Percentiles rank a stretch among this genome's conserved stretches.
These are phyloP conservation scores for Pterocarpus santalinus DNA, from an alignment of 306 rosid genomes.

Conservation along the genomic window DNA sequence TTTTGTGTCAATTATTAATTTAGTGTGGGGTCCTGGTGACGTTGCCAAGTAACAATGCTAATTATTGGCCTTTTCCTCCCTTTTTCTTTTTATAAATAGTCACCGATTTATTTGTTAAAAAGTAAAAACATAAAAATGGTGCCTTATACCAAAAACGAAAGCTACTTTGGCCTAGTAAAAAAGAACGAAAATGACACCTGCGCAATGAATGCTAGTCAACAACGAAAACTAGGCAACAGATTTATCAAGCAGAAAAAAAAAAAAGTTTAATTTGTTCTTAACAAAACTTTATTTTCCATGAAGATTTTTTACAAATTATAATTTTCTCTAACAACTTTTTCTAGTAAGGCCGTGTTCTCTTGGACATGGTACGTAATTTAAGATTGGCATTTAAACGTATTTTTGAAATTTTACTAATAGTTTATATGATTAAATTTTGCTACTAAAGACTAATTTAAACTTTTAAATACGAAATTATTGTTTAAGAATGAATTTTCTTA, in stretches of 20 bases:
- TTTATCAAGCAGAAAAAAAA: neutral
- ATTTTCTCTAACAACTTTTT: too few relatives aligned
- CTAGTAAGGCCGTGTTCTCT: too few relatives aligned
- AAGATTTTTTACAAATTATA: neutral
- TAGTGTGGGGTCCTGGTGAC: neutral
- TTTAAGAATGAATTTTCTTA: too few relatives aligned
- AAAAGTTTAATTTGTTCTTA: too few relatives aligned
- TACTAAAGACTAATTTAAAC: too few relatives aligned
- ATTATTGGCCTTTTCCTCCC: neutral
- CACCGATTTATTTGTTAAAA: neutral
- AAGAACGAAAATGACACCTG: slow-evolving; percentile 12
- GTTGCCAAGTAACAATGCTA: slow-evolving; percentile 32
- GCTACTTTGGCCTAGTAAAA: slow-evolving; percentile 19
- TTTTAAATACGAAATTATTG: too few relatives aligned
- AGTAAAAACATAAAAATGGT: neutral
- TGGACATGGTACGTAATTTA: too few relatives aligned
- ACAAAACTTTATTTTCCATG: neutral
- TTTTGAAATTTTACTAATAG: too few relatives aligned
- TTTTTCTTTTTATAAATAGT: neutral
- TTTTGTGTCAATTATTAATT: neutral
- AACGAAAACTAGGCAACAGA: neutral
- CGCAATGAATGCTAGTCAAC: neutral
- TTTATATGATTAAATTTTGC: too few relatives aligned
- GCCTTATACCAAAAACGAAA: neutral
- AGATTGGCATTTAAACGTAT: too few relatives aligned